Percentiles rank a stretch among this genome's conserved stretches.
phyloP scores from a whole-genome alignment of 768 basidiomycete genomes.

The Phylloporus sp. region DNA sequence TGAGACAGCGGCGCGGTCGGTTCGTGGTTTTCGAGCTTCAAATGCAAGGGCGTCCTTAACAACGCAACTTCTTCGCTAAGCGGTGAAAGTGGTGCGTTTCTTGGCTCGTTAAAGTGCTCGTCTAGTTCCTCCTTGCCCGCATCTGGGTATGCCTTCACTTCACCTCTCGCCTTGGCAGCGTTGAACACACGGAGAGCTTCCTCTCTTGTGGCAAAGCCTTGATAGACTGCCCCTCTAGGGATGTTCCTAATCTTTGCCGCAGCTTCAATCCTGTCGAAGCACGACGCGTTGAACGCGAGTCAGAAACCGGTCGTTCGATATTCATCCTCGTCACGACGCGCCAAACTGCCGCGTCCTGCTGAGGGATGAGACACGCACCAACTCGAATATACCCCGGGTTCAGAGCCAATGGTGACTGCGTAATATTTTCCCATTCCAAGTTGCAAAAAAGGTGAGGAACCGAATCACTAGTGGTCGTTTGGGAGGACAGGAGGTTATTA shows the following conservation, averaged over 20 bases:
- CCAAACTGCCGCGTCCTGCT: slow-evolving; percentile 3
- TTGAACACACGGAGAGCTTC: slow-evolving; percentile 37
- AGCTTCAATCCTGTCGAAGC: slow-evolving; percentile 42
- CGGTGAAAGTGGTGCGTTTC: slow-evolving; percentile 14
- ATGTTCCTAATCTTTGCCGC: slow-evolving; percentile 42
- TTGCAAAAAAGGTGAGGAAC: slow-evolving; percentile 1
- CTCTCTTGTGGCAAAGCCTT: slow-evolving; percentile 41
- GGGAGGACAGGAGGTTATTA: slow-evolving; percentile 23
- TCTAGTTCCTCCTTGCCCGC: not conserved
- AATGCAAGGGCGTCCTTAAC: slow-evolving; percentile 11
- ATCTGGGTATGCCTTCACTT: slow-evolving; percentile 20
- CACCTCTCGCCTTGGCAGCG: slow-evolving; percentile 27
- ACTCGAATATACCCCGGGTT: slow-evolving; percentile 29
- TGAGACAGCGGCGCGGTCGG: slow-evolving; percentile 1
- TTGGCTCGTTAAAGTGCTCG: not conserved
- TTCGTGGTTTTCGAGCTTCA: not conserved
- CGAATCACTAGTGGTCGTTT: not conserved
- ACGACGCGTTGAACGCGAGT: not conserved
- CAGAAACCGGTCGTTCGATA: slow-evolving; percentile 22
- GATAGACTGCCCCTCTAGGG: slow-evolving; percentile 38
- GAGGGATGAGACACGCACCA: slow-evolving; percentile 15
- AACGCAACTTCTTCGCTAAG: slow-evolving; percentile 13
- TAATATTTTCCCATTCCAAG: slow-evolving; percentile 25
- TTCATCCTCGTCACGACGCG: slow-evolving; percentile 15
- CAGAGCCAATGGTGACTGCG: slow-evolving; percentile 26